Percentiles rank a stretch among this genome's conserved stretches.
Evolutionary conservation across 202 grass and related monocot genomes (phyloP).

Genomic region (Panicum virgatum): DNA sequence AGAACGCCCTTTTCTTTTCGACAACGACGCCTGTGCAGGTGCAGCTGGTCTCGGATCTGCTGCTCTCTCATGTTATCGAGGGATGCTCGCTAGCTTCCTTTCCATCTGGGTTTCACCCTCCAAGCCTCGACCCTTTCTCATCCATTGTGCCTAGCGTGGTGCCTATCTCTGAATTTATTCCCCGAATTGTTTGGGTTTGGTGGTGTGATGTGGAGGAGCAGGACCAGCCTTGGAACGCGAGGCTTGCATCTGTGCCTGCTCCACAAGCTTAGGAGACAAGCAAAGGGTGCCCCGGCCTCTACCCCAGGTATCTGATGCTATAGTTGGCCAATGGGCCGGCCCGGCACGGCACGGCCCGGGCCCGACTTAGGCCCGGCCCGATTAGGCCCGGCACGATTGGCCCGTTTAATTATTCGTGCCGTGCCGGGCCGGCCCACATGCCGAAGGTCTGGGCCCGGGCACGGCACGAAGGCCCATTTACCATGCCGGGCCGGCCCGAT

Average conservation of each 20-base stretch:
- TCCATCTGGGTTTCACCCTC: constrained; percentile 23
- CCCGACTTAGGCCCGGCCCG: no score
- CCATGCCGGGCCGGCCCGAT: no score
- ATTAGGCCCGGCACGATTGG: no score
- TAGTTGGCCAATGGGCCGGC: no score
- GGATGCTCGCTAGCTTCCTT: constrained; percentile 14
- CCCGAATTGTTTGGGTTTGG: background rate
- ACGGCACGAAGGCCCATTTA: no score
- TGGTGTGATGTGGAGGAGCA: constrained; percentile 22
- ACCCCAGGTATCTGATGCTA: constrained; percentile 44
- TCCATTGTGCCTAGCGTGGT: background rate
- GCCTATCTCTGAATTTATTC: constrained; percentile 15
- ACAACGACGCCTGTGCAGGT: background rate
- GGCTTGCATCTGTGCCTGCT: constrained; percentile 26
- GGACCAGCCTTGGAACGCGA: constrained; percentile 28
- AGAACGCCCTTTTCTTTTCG: background rate
- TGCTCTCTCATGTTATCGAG: background rate
- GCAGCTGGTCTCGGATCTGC: constrained; percentile 11
- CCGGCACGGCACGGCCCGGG: no score
- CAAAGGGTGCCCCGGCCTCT: constrained; percentile 40
- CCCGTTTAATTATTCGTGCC: no score
- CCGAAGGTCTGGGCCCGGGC: no score
- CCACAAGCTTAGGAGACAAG: constrained; percentile 39
- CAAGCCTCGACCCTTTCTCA: constrained; percentile 17
- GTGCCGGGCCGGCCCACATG: no score